These are phyloP conservation scores for Phlyctochytrium planicorne DNA, from an alignment of 192 early-diverging fungal species.

Conservation along the genomic window DNA sequence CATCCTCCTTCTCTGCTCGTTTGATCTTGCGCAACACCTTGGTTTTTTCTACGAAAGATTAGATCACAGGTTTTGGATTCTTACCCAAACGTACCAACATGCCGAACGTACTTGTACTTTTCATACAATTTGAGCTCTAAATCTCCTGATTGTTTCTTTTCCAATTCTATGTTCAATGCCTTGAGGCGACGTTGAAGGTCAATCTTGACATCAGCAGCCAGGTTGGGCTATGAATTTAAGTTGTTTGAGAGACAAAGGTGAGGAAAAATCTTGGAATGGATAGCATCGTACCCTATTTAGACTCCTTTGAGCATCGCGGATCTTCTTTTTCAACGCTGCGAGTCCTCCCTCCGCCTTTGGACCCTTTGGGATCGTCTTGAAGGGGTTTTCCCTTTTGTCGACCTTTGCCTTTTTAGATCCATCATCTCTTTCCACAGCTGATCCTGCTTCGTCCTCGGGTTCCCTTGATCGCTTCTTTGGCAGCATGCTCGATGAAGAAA, in stretches of 20 bases:
- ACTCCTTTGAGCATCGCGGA: constrained; percentile 37
- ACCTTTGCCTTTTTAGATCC: constrained; percentile 2
- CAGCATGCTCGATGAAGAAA: too few species aligned
- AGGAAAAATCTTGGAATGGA: background rate
- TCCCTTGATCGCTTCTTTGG: too few species aligned
- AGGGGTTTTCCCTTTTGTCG: background rate
- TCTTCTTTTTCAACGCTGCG: constrained; percentile 24
- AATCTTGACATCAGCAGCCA: constrained; percentile 25
- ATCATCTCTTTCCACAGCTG: too few species aligned
- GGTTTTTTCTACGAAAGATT: constrained; percentile 26
- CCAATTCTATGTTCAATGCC: constrained; percentile 26
- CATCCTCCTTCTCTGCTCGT: constrained; percentile 7
- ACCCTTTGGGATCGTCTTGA: constrained; percentile 17
- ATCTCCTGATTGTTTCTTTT: background rate
- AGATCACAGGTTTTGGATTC: background rate
- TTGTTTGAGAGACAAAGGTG: background rate
- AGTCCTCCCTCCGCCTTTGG: constrained; percentile 17
- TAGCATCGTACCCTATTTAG: constrained; percentile 10
- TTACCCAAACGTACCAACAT: constrained; percentile 34
- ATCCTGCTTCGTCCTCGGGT: too few species aligned
- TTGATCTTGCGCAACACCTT: constrained; percentile 30
- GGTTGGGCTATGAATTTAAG: constrained; percentile 22
- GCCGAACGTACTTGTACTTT: constrained; percentile 44
- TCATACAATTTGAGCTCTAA: constrained; percentile 28
- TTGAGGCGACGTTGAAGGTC: constrained; percentile 42